Evolutionary conservation across 2,329 filamentous ascomycete species (phyloP).

Genomic region (Tricladium varicosporioides): DNA sequence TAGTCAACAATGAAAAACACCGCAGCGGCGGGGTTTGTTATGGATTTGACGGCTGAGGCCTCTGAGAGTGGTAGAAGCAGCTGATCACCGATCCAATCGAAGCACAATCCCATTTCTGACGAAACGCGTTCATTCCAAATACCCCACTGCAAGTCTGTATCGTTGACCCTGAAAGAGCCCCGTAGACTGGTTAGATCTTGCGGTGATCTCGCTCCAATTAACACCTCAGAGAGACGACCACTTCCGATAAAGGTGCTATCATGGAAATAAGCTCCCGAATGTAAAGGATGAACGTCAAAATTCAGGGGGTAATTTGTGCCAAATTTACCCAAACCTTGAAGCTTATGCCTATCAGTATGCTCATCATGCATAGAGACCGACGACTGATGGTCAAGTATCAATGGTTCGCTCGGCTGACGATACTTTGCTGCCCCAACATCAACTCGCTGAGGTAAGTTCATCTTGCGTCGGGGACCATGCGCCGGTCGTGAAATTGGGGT

Average conservation of each 20-base stretch:
- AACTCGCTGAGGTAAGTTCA: conserved; percentile 28
- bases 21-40: conserved; percentile 12
- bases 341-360: conserved; percentile 34
- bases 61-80: conserved; percentile 9
- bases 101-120: conserved; percentile 59
- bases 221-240: conserved; percentile 43
- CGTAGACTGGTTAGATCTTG: conserved; percentile 32
- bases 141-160: conserved; percentile 52
- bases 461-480: conserved; percentile 18
- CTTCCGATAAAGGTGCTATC: conserved; percentile 57
- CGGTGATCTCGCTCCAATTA: conserved; percentile 30
- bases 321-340: conserved; percentile 57
- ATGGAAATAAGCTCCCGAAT: conserved; percentile 56
- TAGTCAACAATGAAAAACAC: conserved; percentile 30
- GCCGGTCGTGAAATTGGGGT: neutral
- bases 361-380: conserved; percentile 20
- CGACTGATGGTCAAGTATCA: conserved; percentile 27
- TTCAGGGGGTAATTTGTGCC: conserved; percentile 60
- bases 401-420: conserved; percentile 33
- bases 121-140: conserved; percentile 56
- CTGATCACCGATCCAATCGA: conserved; percentile 56
- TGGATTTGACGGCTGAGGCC: neutral
- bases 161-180: conserved; percentile 46
- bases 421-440: conserved; percentile 33
- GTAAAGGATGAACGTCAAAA: conserved; percentile 61